A percentile compares a stretch with the other conserved stretches of the same genome.
Evolutionary conservation across 2,329 filamentous ascomycete species (phyloP).

Genomic region (Aspergillus pseudoviridinutans): DNA sequence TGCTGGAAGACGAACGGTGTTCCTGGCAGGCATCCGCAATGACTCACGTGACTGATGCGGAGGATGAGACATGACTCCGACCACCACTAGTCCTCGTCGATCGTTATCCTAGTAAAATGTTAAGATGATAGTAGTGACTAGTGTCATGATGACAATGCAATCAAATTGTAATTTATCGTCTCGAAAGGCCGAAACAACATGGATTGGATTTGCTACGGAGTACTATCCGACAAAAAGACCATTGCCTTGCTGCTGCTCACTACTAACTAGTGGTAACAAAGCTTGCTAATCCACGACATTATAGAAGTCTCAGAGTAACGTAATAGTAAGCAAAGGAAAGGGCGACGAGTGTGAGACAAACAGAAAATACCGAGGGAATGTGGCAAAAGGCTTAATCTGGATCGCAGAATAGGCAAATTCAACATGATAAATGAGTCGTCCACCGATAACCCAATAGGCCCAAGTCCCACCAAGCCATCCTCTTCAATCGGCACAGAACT

Average conservation of each 20-base stretch:
- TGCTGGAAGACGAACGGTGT: constrained; percentile 3
- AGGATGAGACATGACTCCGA: neutral
- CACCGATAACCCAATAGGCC: neutral
- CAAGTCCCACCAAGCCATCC: neutral
- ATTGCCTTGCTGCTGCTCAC: neutral
- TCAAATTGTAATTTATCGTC: neutral
- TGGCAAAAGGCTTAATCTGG: neutral
- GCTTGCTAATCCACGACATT: neutral
- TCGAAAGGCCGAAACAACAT: neutral
- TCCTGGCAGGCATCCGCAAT: constrained; percentile 12
- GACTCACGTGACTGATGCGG: constrained; percentile 11
- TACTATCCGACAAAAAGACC: neutral
- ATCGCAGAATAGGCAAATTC: neutral
- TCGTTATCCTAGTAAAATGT: neutral
- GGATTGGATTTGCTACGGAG: neutral
- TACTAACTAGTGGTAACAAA: neutral
- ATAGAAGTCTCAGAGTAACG: neutral
- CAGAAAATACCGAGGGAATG: neutral
- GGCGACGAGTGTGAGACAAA: neutral
- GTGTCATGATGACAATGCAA: neutral
- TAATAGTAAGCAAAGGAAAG: too few species aligned
- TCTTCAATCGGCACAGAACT: neutral
- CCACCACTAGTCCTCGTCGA: neutral
- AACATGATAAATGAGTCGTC: neutral
- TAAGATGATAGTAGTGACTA: too few species aligned